These are phyloP conservation scores for Thalia dealbata DNA, from an alignment of 176 grass and related monocot genomes.

Conservation along the genomic window DNA sequence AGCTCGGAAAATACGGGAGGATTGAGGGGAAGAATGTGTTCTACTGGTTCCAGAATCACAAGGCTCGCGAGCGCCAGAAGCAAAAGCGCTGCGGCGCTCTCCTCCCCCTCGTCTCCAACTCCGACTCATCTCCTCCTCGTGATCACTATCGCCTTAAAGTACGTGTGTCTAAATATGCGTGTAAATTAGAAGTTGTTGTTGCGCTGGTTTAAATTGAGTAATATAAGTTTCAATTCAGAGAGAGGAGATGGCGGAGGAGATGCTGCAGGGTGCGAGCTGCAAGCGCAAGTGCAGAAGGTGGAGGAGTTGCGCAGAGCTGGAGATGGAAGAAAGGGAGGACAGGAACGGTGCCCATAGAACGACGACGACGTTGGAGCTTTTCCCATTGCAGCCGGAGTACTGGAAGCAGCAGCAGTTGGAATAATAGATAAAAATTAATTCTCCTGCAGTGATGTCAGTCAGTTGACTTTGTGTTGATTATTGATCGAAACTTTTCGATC, in stretches of 20 bases:
- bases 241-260: constrained; percentile 15
- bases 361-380: constrained; percentile 84
- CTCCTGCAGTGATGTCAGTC: too few species aligned
- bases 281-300: constrained; percentile 44
- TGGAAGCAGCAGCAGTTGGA: constrained; percentile 12
- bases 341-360: constrained; percentile 19
- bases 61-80: constrained; percentile 89
- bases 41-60: constrained; percentile 99
- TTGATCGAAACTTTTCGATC: too few species aligned
- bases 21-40: constrained; percentile 97
- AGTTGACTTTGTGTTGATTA: too few species aligned
- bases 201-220: too few species aligned
- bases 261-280: constrained; percentile 22
- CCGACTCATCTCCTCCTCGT: background rate
- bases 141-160: constrained; percentile 14
- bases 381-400: constrained; percentile 64
- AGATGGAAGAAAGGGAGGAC: constrained; percentile 15
- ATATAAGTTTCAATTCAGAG: too few species aligned
- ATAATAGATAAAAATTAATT: too few species aligned
- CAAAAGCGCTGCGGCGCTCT: constrained; percentile 76
- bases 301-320: constrained; percentile 13
- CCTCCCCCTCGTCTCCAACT: constrained; percentile 43
- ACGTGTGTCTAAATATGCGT: background rate
- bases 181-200: too few species aligned
- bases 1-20: constrained; percentile 61